These are phyloP conservation scores for Periconia sp. DNA, from an alignment of 2,329 filamentous ascomycete species.

Conservation along the genomic window DNA sequence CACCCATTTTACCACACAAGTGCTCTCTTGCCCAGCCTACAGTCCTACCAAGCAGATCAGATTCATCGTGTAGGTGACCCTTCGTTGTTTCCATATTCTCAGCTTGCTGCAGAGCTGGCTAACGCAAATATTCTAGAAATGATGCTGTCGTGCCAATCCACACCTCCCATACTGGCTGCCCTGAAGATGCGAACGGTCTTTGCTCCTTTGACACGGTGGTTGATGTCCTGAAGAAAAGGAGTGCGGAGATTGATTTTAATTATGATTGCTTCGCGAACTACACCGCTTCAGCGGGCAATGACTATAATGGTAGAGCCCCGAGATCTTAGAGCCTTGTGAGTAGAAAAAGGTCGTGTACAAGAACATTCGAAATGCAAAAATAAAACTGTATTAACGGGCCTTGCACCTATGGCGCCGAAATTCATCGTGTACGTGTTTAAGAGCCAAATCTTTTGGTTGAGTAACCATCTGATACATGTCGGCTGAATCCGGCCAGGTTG, in stretches of 20 bases:
- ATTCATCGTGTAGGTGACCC: conserved; percentile 33
- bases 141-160: conserved; percentile 36
- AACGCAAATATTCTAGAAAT: conserved; percentile 19
- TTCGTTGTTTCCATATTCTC: not conserved
- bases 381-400: no score
- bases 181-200: conserved; percentile 26
- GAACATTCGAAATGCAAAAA: no score
- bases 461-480: no score
- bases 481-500: no score
- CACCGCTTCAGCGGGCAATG: conserved; percentile 24
- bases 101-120: not conserved
- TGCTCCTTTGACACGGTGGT: conserved; percentile 38
- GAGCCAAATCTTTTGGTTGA: no score
- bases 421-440: no score
- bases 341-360: no score
- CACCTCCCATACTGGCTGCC: conserved; percentile 30
- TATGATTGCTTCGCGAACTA: conserved; percentile 41
- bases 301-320: conserved; percentile 39
- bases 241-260: conserved; percentile 32
- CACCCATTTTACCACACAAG: conserved; percentile 38
- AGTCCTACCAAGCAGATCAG: conserved; percentile 34
- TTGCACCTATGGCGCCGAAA: no score
- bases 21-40: conserved; percentile 27
- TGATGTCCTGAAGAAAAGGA: conserved; percentile 31
- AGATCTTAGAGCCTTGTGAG: no score